These are phyloP conservation scores for Nakazawaea wickerhamii DNA, from an alignment of 805 yeast genomes.

Conservation along the genomic window DNA sequence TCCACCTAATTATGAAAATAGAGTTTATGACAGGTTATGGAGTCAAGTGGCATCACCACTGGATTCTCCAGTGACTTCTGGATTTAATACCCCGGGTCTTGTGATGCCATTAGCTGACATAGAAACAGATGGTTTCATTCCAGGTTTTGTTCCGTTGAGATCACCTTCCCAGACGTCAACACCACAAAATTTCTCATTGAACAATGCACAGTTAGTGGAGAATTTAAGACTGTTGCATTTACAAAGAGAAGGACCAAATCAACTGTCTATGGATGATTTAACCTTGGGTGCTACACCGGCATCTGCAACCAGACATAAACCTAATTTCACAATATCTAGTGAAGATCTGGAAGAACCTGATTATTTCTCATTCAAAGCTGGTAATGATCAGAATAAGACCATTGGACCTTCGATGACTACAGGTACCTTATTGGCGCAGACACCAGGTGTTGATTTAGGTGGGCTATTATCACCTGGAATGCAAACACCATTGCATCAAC, in stretches of 20 bases:
- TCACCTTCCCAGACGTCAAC: background rate
- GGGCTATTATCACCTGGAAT: constrained; percentile 34
- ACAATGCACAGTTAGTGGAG: constrained; percentile 36
- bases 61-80: constrained; percentile 41
- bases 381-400: constrained; percentile 10
- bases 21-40: constrained; percentile 78
- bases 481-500: constrained; percentile 45
- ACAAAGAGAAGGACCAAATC: constrained; percentile 39
- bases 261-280: constrained; percentile 15
- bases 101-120: constrained; percentile 10
- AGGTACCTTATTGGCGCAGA: constrained; percentile 15
- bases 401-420: constrained; percentile 20
- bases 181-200: constrained; percentile 15
- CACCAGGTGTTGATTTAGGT: constrained; percentile 12
- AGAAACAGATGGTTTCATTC: constrained; percentile 14
- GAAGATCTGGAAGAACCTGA: constrained; percentile 24
- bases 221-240: constrained; percentile 46
- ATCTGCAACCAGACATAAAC: constrained; percentile 19
- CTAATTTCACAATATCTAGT: constrained; percentile 24
- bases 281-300: constrained; percentile 8
- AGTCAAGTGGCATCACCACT: constrained; percentile 48
- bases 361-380: constrained; percentile 25
- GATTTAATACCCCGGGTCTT: constrained; percentile 28
- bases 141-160: background rate
- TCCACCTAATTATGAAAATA: constrained; percentile 81